Evolutionary conservation across 2,329 filamentous ascomycete species (phyloP), one percentile per base, ranked within the genome.

Genomic region (Verticillium alfalfae): DNA sequence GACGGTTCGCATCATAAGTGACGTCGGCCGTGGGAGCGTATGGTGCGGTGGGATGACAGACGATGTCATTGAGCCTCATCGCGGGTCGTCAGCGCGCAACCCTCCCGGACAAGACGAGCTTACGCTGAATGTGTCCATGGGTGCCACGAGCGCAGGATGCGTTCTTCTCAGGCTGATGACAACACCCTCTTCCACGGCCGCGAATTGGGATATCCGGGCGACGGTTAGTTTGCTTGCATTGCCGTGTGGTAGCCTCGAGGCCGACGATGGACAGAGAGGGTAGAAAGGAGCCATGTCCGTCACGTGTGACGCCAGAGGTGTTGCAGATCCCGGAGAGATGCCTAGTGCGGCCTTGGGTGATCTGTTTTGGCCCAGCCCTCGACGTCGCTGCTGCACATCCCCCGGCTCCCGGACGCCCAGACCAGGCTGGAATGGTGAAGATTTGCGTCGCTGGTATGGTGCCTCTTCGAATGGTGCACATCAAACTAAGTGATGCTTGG

Each of bases 301-400:
- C 58, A 59, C 58, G 58, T 59, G 58, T 59, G 58, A 59, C 58
- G 58, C 9, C 58, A 59, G 57, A 31, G 26, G 54, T 15, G 26
- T 22, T 56, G 54, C 54, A 34, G 54, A 56, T 56, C 54, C 26
- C 54, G 54, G 54, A 56, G n/a, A 34, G 54, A 26, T 52, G 5
- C 18, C n/a, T 52, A 18, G 45, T 15, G 45, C 12, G 45, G 45
- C 18, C 18, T 18, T 26, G 18, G 26, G 18, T 52, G 45, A 18
- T 52, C 36, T 37, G 36, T 13, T 37, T 13, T 37, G 10, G 45
- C 45, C 18, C 18, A 22, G 45, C n/a, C 45, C 12, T 52, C n/a
- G n/a, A 10, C 18, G n/a, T 52, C 45, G 45, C 6, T 52, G 45
- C 3, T 52, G 45, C 9, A 5, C 22, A 9, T 5, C n/a, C 45